Evolutionary conservation across 768 basidiomycete species (phyloP).

Genomic region (Phaffia australis): DNA sequence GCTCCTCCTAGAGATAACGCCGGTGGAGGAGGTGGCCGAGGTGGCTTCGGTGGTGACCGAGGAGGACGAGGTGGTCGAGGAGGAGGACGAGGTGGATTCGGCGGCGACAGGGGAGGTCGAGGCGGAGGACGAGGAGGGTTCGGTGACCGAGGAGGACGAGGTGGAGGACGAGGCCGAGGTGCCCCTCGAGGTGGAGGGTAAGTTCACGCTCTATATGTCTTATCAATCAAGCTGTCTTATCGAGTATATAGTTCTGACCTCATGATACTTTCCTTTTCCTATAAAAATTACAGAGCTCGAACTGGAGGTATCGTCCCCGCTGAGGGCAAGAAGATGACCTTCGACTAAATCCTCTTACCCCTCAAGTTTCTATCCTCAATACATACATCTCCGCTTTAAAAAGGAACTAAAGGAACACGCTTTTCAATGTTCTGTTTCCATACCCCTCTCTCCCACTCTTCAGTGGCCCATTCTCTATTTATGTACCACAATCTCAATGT

Average conservation of each 20-base stretch:
- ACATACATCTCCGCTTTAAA: neutral
- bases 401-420: neutral
- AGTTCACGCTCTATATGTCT: constrained; percentile 24
- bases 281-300: constrained; percentile 38
- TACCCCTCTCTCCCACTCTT: neutral
- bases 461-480: neutral
- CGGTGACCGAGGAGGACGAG: constrained; percentile 39
- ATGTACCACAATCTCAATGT: neutral
- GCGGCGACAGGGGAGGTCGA: constrained; percentile 43
- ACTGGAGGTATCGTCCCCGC: constrained; percentile 55
- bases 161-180: constrained; percentile 33
- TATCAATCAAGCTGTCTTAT: neutral
- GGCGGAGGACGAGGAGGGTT: constrained; percentile 38
- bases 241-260: neutral
- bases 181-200: constrained; percentile 27
- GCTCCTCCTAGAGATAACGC: constrained; percentile 29
- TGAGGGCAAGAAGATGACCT: constrained; percentile 46
- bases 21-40: constrained; percentile 49
- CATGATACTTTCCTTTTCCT: constrained; percentile 3
- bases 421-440: neutral
- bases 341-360: constrained; percentile 30
- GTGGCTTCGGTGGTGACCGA: constrained; percentile 50
- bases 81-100: constrained; percentile 41
- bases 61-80: constrained; percentile 27
- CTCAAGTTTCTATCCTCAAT: neutral